Evolutionary conservation across 2,329 filamentous ascomycete species (phyloP), one percentile per base, ranked within the genome.

Genomic region (Lachnellula occidentalis): DNA sequence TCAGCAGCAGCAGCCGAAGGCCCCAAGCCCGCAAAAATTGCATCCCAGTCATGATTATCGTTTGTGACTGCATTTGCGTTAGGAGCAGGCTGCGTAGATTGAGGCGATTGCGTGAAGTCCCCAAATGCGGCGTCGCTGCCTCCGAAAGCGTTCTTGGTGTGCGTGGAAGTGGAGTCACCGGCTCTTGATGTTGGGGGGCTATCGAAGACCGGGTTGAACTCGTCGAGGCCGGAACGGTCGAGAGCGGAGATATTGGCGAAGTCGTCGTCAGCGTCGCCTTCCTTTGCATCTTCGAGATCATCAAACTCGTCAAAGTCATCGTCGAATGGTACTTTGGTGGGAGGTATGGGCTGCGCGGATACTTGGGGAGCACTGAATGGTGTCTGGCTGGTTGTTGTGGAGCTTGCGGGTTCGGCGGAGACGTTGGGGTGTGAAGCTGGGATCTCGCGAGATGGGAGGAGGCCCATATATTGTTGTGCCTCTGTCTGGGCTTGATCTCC

Each of bases 41-140:
- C 88, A 66, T 97, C 92, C 94, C 94, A 97, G 70, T 97, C 92
- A 63, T 95, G 88, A 34, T 75, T 73, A 14, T 81, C 79, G 45
- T 69, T 68, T 47, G 70, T 67, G 55, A 73, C 68, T 45, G 70
- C 67, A 31, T 31, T 12, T 51, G 75, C 68, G 52, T 73, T 61
- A 42, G 70, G 53, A n/a, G 70, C 60, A 22, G 64, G 58, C n/a
- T 60, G 59, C 12, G 56, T 58, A 15, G 59, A 55, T 73, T 73
- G 48, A 75, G 73, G 55, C 76, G 80, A 80, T 54, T 75, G 72
- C 45, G 73, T 73, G 56, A 79, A 80, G 51, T 75, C 74, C 51
- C 78, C 74, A 50, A 70, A 71, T 4, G 62, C 66, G 45, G 59
- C 60, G 31, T 57, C 56, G 42, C 56, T 55, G 41, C 55, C 53